phyloP scores from a whole-genome alignment of 2,329 filamentous ascomycete genomes.

The Sporothrix phasma region DNA sequence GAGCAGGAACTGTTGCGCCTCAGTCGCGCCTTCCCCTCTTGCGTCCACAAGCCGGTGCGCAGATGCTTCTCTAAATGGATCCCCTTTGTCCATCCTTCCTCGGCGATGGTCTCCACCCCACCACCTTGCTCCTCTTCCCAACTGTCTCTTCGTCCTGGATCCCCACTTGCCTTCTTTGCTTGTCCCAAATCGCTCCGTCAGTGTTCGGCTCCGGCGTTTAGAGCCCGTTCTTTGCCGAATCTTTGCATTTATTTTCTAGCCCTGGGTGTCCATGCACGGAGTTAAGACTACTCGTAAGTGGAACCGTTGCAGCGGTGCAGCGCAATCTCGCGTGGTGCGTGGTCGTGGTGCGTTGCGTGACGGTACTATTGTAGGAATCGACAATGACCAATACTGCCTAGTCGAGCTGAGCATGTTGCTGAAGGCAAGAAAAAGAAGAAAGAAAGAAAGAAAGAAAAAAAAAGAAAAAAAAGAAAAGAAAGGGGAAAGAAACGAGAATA shows the following conservation, averaged over 20 bases:
- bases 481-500: not conserved
- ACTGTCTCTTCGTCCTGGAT: not conserved
- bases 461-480: not conserved
- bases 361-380: not conserved
- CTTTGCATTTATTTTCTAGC: too few relatives aligned
- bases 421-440: not conserved
- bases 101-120: conserved; percentile 1
- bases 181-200: not conserved
- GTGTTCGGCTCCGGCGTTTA: conserved; percentile 11
- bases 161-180: not conserved
- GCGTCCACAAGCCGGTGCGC: not conserved
- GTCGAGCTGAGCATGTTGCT: not conserved
- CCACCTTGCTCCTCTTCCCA: not conserved
- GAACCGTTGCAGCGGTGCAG: not conserved
- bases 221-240: too few relatives aligned
- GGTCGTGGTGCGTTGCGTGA: too few relatives aligned
- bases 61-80: conserved; percentile 10
- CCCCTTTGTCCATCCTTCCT: not conserved
- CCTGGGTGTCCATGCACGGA: not conserved
- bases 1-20: too few relatives aligned
- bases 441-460: not conserved
- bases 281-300: too few relatives aligned
- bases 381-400: not conserved
- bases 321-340: not conserved
- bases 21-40: not conserved